Evolutionary conservation across 169 alveolate genomes (phyloP).

Genomic region (Plasmodium gaboni): DNA sequence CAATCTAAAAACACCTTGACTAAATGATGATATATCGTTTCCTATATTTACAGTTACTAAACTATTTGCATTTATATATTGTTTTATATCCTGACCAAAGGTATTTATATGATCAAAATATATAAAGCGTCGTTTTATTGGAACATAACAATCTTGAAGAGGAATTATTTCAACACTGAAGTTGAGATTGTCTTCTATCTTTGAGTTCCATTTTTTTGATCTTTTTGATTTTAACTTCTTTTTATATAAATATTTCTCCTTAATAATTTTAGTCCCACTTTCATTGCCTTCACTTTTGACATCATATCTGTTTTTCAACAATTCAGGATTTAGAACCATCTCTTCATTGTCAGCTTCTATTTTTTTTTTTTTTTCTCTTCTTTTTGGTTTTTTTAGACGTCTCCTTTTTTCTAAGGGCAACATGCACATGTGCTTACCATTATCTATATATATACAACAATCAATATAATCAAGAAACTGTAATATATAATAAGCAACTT

Average conservation of each 20-base stretch:
- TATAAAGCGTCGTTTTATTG: slow-evolving; percentile 89
- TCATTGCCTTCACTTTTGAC: neutral
- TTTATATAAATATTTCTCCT: neutral
- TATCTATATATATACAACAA: slow-evolving; percentile 71
- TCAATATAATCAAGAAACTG: slow-evolving; percentile 68
- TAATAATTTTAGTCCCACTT: neutral
- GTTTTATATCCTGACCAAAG: slow-evolving; percentile 94
- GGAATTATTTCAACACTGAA: slow-evolving; percentile 83
- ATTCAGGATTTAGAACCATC: slow-evolving; percentile 48
- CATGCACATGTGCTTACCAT: slow-evolving; percentile 78
- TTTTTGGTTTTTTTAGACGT: neutral
- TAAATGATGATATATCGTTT: slow-evolving; percentile 91
- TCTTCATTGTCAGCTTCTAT: slow-evolving; percentile 21
- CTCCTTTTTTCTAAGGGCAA: slow-evolving; percentile 55
- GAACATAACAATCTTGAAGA: slow-evolving; percentile 90
- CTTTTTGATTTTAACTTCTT: neutral
- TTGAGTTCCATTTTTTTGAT: slow-evolving; percentile 19
- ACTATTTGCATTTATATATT: slow-evolving; percentile 91
- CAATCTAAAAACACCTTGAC: slow-evolving; percentile 95
- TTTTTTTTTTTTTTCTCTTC: slow-evolving; percentile 14
- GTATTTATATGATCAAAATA: slow-evolving; percentile 95
- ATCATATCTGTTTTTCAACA: neutral
- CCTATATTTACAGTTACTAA: slow-evolving; percentile 89
- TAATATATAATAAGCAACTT: slow-evolving; percentile 71
- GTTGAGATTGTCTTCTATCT: slow-evolving; percentile 81